A percentile compares a stretch with the other conserved stretches of the same genome.
These are phyloP conservation scores for Voacanga thouarsii DNA, from an alignment of 257 asterid species.

Conservation along the genomic window DNA sequence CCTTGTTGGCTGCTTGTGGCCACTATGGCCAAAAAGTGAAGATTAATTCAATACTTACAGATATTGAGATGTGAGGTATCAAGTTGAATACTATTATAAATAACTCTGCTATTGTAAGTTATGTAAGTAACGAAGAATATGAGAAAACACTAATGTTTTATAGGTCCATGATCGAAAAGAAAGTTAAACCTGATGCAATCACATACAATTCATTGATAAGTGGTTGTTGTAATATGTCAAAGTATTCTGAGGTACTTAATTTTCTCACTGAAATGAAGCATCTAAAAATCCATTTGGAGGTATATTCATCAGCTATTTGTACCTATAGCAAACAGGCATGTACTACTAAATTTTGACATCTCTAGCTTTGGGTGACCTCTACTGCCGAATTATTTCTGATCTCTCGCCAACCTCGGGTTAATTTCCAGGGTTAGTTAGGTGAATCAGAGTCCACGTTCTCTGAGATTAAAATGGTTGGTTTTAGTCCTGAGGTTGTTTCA, in stretches of 20 bases:
- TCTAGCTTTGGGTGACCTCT: constrained; percentile 10
- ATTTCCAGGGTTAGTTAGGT: constrained; percentile 69
- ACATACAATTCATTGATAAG: constrained; percentile 78
- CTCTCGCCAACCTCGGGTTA: neutral
- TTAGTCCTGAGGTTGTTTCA: constrained; percentile 80
- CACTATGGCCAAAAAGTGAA: constrained; percentile 74
- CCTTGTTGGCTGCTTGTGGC: constrained; percentile 88
- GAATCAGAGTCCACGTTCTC: constrained; percentile 82
- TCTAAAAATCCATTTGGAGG: constrained; percentile 68
- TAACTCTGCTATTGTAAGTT: constrained; percentile 92
- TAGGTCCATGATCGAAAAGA: constrained; percentile 61
- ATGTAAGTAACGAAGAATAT: constrained; percentile 72
- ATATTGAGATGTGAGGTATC: constrained; percentile 76
- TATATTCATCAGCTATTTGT: constrained; percentile 83
- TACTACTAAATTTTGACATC: constrained; percentile 2
- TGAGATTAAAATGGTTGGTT: constrained; percentile 72
- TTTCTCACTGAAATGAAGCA: constrained; percentile 73
- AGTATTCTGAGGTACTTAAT: constrained; percentile 63
- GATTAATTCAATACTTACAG: constrained; percentile 73
- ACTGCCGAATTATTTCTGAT: constrained; percentile 10
- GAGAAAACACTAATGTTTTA: constrained; percentile 60
- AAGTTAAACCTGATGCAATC: constrained; percentile 72
- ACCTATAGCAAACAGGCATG: constrained; percentile 88
- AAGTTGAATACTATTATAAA: constrained; percentile 73
- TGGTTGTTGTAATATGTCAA: constrained; percentile 91